A percentile compares a stretch with the other conserved stretches of the same genome.
Conservation (phyloP, 129 eudicot genomes). For the Arctium lappa region DNA sequence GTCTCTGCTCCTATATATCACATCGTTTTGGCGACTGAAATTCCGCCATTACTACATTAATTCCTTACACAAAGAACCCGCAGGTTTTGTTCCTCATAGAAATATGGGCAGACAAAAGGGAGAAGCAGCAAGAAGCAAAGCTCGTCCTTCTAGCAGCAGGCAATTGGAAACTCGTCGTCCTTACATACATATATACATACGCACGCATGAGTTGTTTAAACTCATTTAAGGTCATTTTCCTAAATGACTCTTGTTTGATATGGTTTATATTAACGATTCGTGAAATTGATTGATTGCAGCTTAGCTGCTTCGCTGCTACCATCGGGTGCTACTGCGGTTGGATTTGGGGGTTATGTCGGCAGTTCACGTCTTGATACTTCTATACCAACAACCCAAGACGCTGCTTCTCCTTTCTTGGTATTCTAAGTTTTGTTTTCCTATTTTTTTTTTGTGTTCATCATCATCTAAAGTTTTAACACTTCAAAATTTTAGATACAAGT, state of each 20-base stretch:
- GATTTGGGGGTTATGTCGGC: constrained; percentile 96
- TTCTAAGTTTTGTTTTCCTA: neutral
- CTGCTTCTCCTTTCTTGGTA: constrained; percentile 41
- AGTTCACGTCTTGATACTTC: constrained; percentile 68
- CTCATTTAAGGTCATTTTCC: too few species aligned
- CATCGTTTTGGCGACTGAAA: neutral
- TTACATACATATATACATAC: neutral
- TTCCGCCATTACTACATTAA: neutral
- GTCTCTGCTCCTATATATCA: neutral
- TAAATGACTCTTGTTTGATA: too few species aligned
- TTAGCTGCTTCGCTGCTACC: constrained; percentile 93
- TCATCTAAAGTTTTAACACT: neutral
- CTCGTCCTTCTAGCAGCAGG: constrained; percentile 99
- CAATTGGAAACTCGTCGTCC: neutral
- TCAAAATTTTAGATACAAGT: neutral
- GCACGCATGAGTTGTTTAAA: neutral
- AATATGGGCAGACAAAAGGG: constrained; percentile 91
- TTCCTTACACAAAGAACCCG: neutral
- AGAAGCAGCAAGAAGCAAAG: constrained; percentile 87
- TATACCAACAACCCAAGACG: constrained; percentile 31
- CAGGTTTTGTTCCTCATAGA: neutral
- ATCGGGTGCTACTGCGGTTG: constrained; percentile 65
- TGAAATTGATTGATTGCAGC: constrained; percentile 38
- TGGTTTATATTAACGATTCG: neutral
- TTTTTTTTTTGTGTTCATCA: neutral